phyloP scores from a whole-genome alignment of 805 yeast genomes.

The Candida silvicultrix region DNA sequence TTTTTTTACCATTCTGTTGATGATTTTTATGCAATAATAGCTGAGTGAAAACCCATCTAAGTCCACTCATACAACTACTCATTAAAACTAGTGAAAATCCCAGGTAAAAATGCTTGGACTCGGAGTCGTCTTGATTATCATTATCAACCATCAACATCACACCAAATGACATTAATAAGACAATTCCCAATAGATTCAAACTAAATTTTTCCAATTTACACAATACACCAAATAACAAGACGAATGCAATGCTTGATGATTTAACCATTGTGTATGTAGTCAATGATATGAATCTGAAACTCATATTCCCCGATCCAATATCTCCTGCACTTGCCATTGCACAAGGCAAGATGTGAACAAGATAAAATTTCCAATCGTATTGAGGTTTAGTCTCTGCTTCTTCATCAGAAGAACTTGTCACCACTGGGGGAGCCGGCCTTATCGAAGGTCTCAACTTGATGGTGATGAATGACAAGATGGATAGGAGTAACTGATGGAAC shows the following conservation, averaged over 20 bases:
- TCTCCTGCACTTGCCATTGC: conserved; percentile 88
- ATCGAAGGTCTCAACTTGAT: conserved; percentile 13
- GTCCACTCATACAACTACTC: conserved; percentile 79
- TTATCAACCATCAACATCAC: conserved; percentile 82
- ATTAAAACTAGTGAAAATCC: conserved; percentile 73
- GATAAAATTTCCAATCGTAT: conserved; percentile 31
- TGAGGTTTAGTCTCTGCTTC: not conserved
- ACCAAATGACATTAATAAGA: conserved; percentile 72
- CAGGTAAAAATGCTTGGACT: conserved; percentile 21
- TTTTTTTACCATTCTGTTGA: conserved; percentile 31
- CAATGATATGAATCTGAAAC: conserved; percentile 72
- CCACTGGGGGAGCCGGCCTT: conserved; percentile 1
- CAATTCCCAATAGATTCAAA: conserved; percentile 62
- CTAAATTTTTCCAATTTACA: conserved; percentile 74
- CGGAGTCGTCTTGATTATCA: conserved; percentile 15
- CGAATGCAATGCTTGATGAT: conserved; percentile 84
- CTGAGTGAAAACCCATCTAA: conserved; percentile 95
- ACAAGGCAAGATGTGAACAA: conserved; percentile 68
- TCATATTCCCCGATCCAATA: conserved; percentile 86
- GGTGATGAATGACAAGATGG: conserved; percentile 34
- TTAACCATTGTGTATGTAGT: conserved; percentile 91
- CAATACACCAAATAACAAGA: conserved; percentile 77
- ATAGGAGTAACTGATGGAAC: conserved; percentile 74
- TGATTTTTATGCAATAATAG: conserved; percentile 59
- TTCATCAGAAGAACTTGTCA: not conserved